A percentile compares a stretch with the other conserved stretches of the same genome.
phyloP scores from a whole-genome alignment of 495 filamentous ascomycete species.

The Penicillium pulvis region DNA sequence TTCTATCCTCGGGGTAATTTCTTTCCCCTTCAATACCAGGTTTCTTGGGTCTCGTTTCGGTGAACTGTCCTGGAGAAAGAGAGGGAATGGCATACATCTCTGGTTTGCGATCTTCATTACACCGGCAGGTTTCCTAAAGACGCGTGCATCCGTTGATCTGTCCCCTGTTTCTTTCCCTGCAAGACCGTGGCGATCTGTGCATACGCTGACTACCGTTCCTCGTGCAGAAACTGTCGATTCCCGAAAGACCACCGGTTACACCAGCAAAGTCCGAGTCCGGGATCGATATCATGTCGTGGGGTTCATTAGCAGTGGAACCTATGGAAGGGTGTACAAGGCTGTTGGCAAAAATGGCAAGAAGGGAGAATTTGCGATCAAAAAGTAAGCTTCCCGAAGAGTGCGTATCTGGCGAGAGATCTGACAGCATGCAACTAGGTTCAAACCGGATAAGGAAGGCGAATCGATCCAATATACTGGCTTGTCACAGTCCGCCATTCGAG shows the following conservation, averaged over 20 bases:
- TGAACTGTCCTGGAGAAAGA: constrained; percentile 8
- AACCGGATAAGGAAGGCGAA: constrained; percentile 98
- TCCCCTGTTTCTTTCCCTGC: constrained; percentile 16
- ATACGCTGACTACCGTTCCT: constrained; percentile 12
- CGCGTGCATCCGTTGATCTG: constrained; percentile 22
- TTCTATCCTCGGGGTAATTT: constrained; percentile 54
- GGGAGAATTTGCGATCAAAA: constrained; percentile 93
- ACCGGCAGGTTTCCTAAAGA: constrained; percentile 21
- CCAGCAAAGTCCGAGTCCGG: constrained; percentile 83
- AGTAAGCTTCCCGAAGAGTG: constrained; percentile 45
- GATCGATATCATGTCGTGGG: constrained; percentile 95
- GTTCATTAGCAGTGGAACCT: constrained; percentile 98
- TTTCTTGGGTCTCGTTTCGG: constrained; percentile 11
- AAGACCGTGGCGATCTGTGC: constrained; percentile 12
- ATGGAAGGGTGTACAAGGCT: constrained; percentile 97
- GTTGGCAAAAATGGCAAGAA: constrained; percentile 72
- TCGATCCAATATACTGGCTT: constrained; percentile 93
- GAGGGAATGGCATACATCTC: constrained; percentile 14
- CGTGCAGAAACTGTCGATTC: constrained; percentile 40
- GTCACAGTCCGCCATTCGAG: constrained; percentile 93
- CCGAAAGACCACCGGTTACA: constrained; percentile 59
- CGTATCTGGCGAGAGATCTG: neutral
- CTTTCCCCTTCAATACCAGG: constrained; percentile 24
- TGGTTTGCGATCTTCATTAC: constrained; percentile 17
- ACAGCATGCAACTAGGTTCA: constrained; percentile 64